These are phyloP conservation scores for Pseudocercospora cruenta DNA, from an alignment of 2,329 filamentous ascomycete genomes.

Conservation along the genomic window DNA sequence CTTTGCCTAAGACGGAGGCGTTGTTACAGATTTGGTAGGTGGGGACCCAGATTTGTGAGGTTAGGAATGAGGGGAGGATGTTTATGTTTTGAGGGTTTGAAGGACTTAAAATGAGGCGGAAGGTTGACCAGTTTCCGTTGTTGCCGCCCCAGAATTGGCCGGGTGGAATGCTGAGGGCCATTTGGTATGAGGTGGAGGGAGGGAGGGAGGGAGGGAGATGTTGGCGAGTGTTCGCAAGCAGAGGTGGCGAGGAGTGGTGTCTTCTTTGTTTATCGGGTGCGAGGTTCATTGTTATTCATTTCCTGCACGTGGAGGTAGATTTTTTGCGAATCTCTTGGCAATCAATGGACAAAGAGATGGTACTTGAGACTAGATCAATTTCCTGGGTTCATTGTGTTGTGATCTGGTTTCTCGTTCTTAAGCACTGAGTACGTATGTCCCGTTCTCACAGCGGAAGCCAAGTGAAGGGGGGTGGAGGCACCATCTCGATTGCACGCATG, in stretches of 20 bases:
- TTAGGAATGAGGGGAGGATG: constrained; percentile 4
- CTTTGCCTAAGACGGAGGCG: background rate
- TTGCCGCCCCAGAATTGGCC: constrained; percentile 8
- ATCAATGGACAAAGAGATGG: background rate
- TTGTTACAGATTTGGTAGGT: background rate
- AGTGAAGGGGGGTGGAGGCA: background rate
- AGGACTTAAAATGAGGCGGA: background rate
- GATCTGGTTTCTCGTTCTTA: background rate
- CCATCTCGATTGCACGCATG: background rate
- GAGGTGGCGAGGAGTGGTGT: background rate
- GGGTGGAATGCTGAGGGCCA: constrained; percentile 8
- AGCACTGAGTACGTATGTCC: background rate
- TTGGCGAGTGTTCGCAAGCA: background rate
- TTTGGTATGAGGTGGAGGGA: background rate
- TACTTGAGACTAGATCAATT: background rate
- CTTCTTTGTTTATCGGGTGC: background rate
- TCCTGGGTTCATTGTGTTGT: background rate
- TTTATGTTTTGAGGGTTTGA: constrained; percentile 2
- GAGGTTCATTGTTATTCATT: background rate
- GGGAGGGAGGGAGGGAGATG: background rate
- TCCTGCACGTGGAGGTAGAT: background rate
- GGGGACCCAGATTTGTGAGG: constrained; percentile 9
- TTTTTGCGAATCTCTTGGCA: background rate
- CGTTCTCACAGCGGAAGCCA: background rate
- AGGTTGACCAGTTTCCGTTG: constrained; percentile 11